Percentiles rank a stretch among this genome's conserved stretches.
Conservation (phyloP, 345 rosid genomes). For the Kandelia obovata region DNA sequence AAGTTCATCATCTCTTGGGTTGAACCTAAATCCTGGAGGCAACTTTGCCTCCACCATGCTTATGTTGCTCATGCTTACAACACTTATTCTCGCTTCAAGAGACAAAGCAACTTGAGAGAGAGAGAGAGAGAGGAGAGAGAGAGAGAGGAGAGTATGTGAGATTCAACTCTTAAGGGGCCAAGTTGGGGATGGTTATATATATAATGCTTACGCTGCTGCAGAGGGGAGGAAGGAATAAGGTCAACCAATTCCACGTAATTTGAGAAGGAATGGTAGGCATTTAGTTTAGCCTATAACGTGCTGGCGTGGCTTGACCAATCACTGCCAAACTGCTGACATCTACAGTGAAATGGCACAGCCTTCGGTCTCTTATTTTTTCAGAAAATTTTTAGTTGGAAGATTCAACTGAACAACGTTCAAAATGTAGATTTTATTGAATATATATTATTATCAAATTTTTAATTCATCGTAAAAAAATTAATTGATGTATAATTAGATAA, state of each 20-base stretch:
- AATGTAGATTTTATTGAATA: too few species aligned
- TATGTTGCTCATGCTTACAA: conserved; percentile 21
- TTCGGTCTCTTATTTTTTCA: too few species aligned
- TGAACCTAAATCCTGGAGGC: conserved; percentile 92
- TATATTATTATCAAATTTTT: too few species aligned
- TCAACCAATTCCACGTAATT: not conserved
- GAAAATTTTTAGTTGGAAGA: too few species aligned
- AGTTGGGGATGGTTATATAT: not conserved
- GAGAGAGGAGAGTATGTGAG: too few species aligned
- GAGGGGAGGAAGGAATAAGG: not conserved
- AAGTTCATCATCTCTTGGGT: conserved; percentile 87
- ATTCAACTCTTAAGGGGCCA: too few species aligned
- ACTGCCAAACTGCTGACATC: conserved; percentile 19
- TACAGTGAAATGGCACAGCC: not conserved
- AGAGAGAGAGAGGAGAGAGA: too few species aligned
- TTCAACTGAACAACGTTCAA: too few species aligned
- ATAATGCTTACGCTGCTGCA: not conserved
- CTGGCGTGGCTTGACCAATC: conserved; percentile 13
- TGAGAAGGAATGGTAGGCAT: not conserved
- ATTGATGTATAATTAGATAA: too few species aligned
- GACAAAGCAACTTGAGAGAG: too few species aligned
- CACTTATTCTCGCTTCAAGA: not conserved
- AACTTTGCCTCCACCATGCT: conserved; percentile 41
- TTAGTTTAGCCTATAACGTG: not conserved
- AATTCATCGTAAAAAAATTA: too few species aligned